Conservation (phyloP, 805 yeast species). For the Diddensiella santjacobensis region DNA sequence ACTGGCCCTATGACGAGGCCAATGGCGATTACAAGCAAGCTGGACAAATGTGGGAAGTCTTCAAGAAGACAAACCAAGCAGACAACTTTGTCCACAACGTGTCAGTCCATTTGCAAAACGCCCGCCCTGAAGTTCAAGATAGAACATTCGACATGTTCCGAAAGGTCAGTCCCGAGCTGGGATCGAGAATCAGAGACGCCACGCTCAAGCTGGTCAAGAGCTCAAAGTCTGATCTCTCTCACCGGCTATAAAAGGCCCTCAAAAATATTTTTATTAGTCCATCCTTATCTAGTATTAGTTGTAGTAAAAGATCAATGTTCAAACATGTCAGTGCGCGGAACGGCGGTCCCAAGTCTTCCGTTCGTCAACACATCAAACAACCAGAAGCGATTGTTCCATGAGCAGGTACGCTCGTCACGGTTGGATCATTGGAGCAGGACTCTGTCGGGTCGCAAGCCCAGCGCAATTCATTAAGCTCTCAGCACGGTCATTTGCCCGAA, state of each 20-base stretch:
- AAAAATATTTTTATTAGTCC: too few species aligned
- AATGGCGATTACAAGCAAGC: conserved; percentile 78
- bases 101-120: conserved; percentile 64
- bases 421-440: neutral
- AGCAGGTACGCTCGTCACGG: neutral
- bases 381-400: too few species aligned
- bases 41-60: conserved; percentile 68
- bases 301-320: too few species aligned
- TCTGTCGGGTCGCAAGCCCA: neutral
- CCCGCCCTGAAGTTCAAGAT: conserved; percentile 74
- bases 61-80: conserved; percentile 78
- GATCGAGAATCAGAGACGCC: conserved; percentile 63
- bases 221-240: conserved; percentile 28
- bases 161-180: conserved; percentile 68
- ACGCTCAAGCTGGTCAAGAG: conserved; percentile 46
- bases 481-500: neutral
- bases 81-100: conserved; percentile 78
- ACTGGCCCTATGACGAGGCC: conserved; percentile 68
- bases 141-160: conserved; percentile 71
- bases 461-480: neutral
- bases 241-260: neutral
- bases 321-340: too few species aligned
- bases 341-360: too few species aligned
- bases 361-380: too few species aligned
- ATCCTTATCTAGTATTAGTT: too few species aligned